Percentiles rank a stretch among this genome's conserved stretches.
Conservation (phyloP, 129 eudicot genomes). For the Chrysanthemum lavandulifolium region DNA sequence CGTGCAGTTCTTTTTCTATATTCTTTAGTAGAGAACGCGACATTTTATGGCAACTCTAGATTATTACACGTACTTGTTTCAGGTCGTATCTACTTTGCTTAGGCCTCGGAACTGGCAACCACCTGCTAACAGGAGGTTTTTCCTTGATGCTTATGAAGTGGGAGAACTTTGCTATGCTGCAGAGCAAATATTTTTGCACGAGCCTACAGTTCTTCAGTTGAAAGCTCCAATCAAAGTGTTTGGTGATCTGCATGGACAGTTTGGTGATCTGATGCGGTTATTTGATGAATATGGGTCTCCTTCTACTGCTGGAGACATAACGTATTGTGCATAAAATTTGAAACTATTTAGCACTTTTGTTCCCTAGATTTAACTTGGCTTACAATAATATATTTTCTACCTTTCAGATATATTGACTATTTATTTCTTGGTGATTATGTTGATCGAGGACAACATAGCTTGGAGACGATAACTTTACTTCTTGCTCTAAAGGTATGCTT, state of each 20-base stretch:
- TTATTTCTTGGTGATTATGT: constrained; percentile 96
- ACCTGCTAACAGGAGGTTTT: constrained; percentile 84
- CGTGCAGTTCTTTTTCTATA: background rate
- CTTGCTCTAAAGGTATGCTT: constrained; percentile 84
- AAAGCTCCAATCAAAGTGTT: constrained; percentile 97
- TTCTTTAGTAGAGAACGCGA: constrained; percentile 10
- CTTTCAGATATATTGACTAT: constrained; percentile 86
- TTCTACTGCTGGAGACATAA: constrained; percentile 93
- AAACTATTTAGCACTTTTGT: background rate
- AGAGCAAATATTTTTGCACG: constrained; percentile 94
- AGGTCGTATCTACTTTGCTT: constrained; percentile 80
- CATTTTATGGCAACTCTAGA: background rate
- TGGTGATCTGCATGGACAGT: constrained; percentile 98
- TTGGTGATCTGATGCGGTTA: constrained; percentile 95
- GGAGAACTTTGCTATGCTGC: constrained; percentile 99
- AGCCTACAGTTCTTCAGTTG: constrained; percentile 89
- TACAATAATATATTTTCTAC: constrained; percentile 14
- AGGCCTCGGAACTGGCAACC: constrained; percentile 97
- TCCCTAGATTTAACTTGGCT: constrained; percentile 4
- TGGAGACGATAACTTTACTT: constrained; percentile 90
- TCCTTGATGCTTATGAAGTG: constrained; percentile 92
- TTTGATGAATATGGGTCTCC: constrained; percentile 99
- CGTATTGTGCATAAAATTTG: constrained; percentile 45
- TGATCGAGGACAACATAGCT: constrained; percentile 99
- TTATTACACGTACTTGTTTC: constrained; percentile 27